These are phyloP conservation scores for Phytopythium vexans DNA, from an alignment of 352 stramenopile genomes.

Conservation along the genomic window DNA sequence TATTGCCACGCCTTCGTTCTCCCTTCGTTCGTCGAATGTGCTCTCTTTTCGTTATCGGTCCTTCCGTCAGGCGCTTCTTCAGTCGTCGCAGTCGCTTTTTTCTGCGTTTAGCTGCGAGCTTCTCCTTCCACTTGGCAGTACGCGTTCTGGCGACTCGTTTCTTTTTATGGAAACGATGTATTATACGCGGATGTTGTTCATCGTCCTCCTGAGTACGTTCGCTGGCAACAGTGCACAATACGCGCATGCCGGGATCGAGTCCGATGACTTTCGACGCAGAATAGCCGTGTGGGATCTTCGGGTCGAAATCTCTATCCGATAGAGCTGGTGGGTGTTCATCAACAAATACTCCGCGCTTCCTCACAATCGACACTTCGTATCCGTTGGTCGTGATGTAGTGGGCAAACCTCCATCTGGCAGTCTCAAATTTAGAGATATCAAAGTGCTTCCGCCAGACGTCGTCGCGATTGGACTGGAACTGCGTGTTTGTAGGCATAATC, in stretches of 20 bases:
- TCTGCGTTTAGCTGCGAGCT: too few relatives aligned
- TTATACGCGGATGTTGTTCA: too few relatives aligned
- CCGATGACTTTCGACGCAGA: too few relatives aligned
- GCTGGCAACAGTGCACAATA: too few relatives aligned
- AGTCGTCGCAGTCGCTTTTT: not conserved
- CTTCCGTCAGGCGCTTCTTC: not conserved
- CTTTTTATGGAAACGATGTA: too few relatives aligned
- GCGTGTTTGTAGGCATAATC: not conserved
- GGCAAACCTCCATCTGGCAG: constrained; percentile 1
- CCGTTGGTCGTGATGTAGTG: constrained; percentile 2
- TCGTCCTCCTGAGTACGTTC: too few relatives aligned
- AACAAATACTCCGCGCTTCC: not conserved
- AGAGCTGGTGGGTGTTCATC: not conserved
- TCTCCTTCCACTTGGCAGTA: too few relatives aligned
- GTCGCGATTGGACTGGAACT: constrained; percentile 1
- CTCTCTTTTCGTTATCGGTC: not conserved
- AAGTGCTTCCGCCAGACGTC: not conserved
- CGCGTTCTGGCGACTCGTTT: too few relatives aligned
- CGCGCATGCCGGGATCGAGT: too few relatives aligned
- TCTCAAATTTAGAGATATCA: not conserved
- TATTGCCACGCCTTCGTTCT: too few relatives aligned
- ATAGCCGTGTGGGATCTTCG: constrained; percentile 1
- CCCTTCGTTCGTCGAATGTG: not conserved
- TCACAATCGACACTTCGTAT: not conserved
- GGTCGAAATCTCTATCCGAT: not conserved